Conservation (phyloP, 2,329 filamentous ascomycete genomes). For the Cladophialophora immunda region DNA sequence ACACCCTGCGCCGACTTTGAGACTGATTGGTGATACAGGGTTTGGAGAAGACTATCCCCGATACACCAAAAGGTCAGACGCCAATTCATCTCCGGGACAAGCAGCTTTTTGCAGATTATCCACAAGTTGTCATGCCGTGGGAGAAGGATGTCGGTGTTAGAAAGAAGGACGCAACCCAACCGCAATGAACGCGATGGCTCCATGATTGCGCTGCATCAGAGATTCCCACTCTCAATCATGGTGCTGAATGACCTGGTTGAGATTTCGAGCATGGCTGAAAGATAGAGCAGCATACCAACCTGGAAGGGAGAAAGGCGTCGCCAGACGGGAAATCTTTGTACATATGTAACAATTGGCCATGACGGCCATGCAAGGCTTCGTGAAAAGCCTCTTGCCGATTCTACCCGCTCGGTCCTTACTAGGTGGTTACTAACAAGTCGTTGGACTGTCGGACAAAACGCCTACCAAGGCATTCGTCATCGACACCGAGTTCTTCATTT, state of each 20-base stretch:
- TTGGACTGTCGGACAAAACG: no score
- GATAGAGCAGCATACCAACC: neutral
- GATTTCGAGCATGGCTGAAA: neutral
- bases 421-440: neutral
- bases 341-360: slow-evolving; percentile 19
- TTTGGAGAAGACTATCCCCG: slow-evolving; percentile 81
- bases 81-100: slow-evolving; percentile 76
- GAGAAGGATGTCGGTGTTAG: slow-evolving; percentile 41
- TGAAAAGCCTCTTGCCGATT: slow-evolving; percentile 4
- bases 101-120: slow-evolving; percentile 52
- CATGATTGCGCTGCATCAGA: neutral
- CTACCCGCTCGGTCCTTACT: neutral
- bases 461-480: no score
- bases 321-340: slow-evolving; percentile 16
- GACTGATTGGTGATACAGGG: slow-evolving; percentile 61
- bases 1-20: neutral
- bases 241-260: slow-evolving; percentile 1
- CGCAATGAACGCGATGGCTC: slow-evolving; percentile 12
- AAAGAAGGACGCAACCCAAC: slow-evolving; percentile 33
- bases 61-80: slow-evolving; percentile 72
- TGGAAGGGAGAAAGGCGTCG: neutral
- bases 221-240: neutral
- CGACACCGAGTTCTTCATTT: no score
- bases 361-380: slow-evolving; percentile 11
- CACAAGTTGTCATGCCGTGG: slow-evolving; percentile 33